Conservation (phyloP, 2,329 filamentous ascomycete genomes). For the Penicillium glabrum region DNA sequence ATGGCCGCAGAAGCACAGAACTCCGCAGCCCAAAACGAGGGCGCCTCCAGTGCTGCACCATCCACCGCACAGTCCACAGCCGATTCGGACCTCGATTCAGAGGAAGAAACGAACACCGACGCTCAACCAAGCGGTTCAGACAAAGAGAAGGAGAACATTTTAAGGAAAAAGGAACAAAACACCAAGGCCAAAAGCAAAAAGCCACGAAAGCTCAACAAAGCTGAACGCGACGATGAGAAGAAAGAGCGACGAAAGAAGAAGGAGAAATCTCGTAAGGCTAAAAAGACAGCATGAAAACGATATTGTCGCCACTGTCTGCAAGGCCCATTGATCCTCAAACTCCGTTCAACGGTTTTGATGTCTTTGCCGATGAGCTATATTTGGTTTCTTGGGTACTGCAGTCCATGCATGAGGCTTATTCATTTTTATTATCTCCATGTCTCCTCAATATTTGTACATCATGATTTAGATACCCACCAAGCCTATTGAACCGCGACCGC, state of each 20-base stretch:
- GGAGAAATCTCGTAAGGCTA: constrained; percentile 42
- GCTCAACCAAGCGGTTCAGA: neutral
- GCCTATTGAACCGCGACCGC: neutral
- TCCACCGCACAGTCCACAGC: constrained; percentile 19
- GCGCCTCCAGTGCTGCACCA: constrained; percentile 5
- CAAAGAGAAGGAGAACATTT: constrained; percentile 28
- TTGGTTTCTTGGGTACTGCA: neutral
- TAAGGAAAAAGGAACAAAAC: constrained; percentile 12
- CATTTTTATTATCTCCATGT: neutral
- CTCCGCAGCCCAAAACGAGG: constrained; percentile 15
- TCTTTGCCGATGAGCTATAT: neutral
- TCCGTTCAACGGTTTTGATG: neutral
- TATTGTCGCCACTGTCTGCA: neutral
- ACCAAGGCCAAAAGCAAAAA: constrained; percentile 14
- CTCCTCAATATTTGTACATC: neutral
- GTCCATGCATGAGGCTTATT: neutral
- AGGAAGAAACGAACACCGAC: constrained; percentile 9
- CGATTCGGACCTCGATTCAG: constrained; percentile 9
- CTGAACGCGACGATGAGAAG: constrained; percentile 26
- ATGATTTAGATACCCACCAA: constrained; percentile 2
- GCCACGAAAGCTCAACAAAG: constrained; percentile 20
- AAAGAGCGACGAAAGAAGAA: constrained; percentile 35
- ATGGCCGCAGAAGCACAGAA: constrained; percentile 26
- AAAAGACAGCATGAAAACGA: constrained; percentile 14
- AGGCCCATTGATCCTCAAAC: neutral